A percentile compares a stretch with the other conserved stretches of the same genome.
phyloP scores from a whole-genome alignment of 306 rosid genomes.

The Prunus campanulata region DNA sequence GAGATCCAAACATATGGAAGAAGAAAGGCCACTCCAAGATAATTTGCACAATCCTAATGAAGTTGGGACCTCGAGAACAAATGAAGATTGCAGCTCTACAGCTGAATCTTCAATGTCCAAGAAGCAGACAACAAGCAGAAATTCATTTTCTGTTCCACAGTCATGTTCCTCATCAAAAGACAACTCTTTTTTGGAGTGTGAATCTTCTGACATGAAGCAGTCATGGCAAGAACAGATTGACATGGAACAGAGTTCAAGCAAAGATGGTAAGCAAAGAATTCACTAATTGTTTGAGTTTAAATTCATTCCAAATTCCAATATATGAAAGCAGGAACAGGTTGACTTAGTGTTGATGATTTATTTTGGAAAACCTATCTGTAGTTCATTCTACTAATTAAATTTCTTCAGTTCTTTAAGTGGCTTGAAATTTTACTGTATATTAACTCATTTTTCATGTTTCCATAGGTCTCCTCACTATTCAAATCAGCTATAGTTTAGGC shows the following conservation, averaged over 20 bases:
- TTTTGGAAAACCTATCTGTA: not conserved
- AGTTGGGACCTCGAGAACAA: constrained; percentile 37
- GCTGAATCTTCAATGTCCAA: constrained; percentile 76
- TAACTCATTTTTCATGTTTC: not conserved
- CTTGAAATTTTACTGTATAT: not conserved
- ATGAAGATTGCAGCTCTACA: constrained; percentile 68
- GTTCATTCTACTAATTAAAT: not conserved
- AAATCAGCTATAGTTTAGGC: not conserved
- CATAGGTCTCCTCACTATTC: not conserved
- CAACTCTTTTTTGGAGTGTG: constrained; percentile 22
- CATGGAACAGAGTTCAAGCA: constrained; percentile 49
- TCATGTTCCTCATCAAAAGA: constrained; percentile 46
- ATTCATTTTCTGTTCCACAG: constrained; percentile 77
- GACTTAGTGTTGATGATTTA: not conserved
- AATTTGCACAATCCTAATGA: constrained; percentile 20
- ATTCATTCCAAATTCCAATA: too few species aligned
- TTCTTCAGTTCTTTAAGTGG: not conserved
- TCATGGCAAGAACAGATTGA: constrained; percentile 51
- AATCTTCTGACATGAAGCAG: constrained; percentile 45
- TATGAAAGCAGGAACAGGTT: not conserved
- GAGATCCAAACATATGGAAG: constrained; percentile 49
- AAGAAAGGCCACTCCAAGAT: constrained; percentile 28
- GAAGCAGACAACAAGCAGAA: constrained; percentile 58
- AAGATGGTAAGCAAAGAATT: constrained; percentile 38
- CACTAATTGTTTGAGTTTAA: not conserved